Evolutionary conservation across 345 rosid genomes (phyloP), one percentile per base, ranked within the genome.

Genomic region (Erysimum cheiranthoides): DNA sequence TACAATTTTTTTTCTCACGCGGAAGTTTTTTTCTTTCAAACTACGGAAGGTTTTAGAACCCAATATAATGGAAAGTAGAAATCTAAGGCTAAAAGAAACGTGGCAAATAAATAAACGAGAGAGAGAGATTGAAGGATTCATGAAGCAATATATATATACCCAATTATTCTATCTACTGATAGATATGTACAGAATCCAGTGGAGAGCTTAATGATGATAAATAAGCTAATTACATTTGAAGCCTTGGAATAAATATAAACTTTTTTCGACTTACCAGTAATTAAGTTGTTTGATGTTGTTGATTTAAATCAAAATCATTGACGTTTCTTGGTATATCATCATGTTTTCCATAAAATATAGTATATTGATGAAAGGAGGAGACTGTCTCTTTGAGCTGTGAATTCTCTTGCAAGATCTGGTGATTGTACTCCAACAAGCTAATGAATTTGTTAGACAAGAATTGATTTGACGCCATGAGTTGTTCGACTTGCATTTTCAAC

Each of bases 401-500:
- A 54, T 90, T 90, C 75, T 90, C 93, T 61, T 86, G 87, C 14
- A 86, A 77, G 53, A 84, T 81, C 77, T 82, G 84, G 27, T 84
- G 86, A 70, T 86, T 86, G 67, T 60, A 75, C 70, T 90, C 91
- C 59, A 84, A 38, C 71, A 85, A 73, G 28, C 63, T 56, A 52
- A 85, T 74, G n/a, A 88, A 76, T 86, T 86, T 84, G 73, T 85
- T 79, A 0, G 86, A 84, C 59, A 90, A 80, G 46, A 84, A 85
- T 64, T 78, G 75, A 52, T 90, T 90, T 43, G 73, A 64, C 3
- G 78, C 77, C 61, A 82, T 84, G 52, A 85, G 83, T 39, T 88
- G 92, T 73, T 81, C 66, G 21, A 86, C 86, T 76, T 85, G 88
- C 12, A 47, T 59, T 61, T 84, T 86, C 42, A 90, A 86, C 73